A percentile compares a stretch with the other conserved stretches of the same genome.
Conservation (phyloP, 768 basidiomycete genomes). For the Mycena sanguinolenta region DNA sequence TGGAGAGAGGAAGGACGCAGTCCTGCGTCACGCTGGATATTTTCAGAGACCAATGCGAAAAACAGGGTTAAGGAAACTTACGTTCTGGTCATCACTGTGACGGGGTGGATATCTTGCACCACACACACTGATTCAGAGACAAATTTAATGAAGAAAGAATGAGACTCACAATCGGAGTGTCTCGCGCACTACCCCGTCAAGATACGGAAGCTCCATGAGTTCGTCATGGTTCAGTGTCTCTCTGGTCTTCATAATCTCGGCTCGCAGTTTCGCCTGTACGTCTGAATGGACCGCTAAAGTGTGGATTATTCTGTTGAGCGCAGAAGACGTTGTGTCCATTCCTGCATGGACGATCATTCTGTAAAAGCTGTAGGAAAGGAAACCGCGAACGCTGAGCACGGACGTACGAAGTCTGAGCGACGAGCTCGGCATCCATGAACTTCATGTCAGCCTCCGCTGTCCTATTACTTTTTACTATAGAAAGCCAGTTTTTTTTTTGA, state of each 20-base stretch:
- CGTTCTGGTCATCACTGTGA: slow-evolving; percentile 40
- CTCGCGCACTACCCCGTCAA: slow-evolving; percentile 53
- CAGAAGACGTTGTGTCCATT: slow-evolving; percentile 26
- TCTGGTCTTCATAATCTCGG: slow-evolving; percentile 38
- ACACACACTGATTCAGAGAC: background rate
- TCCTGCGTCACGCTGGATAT: slow-evolving; percentile 22
- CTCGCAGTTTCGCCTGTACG: slow-evolving; percentile 50
- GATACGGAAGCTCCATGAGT: slow-evolving; percentile 46
- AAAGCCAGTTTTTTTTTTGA: background rate
- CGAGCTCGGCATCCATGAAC: slow-evolving; percentile 52
- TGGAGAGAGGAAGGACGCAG: slow-evolving; percentile 56
- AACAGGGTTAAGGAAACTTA: slow-evolving; percentile 7
- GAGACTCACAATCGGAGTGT: slow-evolving; percentile 46
- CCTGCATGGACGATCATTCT: slow-evolving; percentile 37
- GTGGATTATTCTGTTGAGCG: slow-evolving; percentile 23
- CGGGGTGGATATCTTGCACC: slow-evolving; percentile 35
- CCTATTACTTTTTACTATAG: slow-evolving; percentile 56
- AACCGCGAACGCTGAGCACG: slow-evolving; percentile 1
- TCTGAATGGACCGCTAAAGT: slow-evolving; percentile 41
- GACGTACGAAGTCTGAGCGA: slow-evolving; percentile 52
- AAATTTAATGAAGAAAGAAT: slow-evolving; percentile 27
- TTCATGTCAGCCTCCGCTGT: slow-evolving; percentile 47
- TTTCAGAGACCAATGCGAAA: background rate
- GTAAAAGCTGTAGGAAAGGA: background rate
- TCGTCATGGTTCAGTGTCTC: slow-evolving; percentile 45